These are phyloP conservation scores for Nelumbo lutea DNA, from an alignment of 164 flowering plant genomes.

Conservation along the genomic window DNA sequence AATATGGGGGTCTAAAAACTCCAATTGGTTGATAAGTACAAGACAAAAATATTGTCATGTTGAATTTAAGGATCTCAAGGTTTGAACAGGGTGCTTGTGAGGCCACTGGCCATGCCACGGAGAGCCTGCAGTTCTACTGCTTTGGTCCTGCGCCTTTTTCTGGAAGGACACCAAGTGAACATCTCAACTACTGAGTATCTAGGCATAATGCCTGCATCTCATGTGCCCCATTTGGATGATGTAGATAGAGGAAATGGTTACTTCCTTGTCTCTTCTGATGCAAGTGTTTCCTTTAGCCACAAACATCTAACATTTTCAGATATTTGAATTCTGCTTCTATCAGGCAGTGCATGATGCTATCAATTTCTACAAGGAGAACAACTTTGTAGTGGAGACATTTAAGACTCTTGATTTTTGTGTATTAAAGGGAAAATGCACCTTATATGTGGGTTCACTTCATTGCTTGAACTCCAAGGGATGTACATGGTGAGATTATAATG, in stretches of 20 bases:
- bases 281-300: neutral
- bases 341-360: slow-evolving; percentile 79
- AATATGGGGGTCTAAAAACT: slow-evolving; percentile 5
- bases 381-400: slow-evolving; percentile 76
- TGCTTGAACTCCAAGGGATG: slow-evolving; percentile 94
- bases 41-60: slow-evolving; percentile 10
- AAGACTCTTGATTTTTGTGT: slow-evolving; percentile 75
- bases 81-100: neutral
- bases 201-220: neutral
- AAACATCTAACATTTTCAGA: neutral
- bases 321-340: slow-evolving; percentile 6
- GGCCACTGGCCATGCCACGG: no score
- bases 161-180: no score
- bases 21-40: slow-evolving; percentile 8
- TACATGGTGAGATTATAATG: slow-evolving; percentile 83
- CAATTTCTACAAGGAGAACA: slow-evolving; percentile 83
- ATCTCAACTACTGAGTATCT: no score
- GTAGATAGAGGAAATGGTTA: no score
- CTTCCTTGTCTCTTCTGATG: neutral
- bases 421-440: slow-evolving; percentile 90
- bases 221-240: neutral
- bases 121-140: no score
- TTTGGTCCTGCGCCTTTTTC: no score
- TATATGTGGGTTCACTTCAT: slow-evolving; percentile 96
- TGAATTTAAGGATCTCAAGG: slow-evolving; percentile 18